A percentile compares a stretch with the other conserved stretches of the same genome.
Conservation (phyloP, 495 filamentous ascomycete genomes). For the Trichocladium antarcticum region DNA sequence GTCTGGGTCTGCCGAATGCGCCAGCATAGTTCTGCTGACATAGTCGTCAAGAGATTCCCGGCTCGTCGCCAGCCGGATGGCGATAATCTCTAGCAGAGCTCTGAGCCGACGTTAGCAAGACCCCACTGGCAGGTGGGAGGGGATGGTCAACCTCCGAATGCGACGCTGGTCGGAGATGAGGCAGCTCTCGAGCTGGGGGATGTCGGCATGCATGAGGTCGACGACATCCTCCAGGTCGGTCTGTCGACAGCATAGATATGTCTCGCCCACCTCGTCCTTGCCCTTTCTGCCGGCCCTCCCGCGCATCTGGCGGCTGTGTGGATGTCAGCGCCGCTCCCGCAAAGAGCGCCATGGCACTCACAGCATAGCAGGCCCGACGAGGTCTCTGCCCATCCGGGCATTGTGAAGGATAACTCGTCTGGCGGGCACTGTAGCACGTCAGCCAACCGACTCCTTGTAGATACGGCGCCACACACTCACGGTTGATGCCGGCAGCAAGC, state of each 20-base stretch:
- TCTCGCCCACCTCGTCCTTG: slow-evolving; percentile 71
- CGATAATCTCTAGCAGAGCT: slow-evolving; percentile 64
- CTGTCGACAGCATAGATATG: slow-evolving; percentile 63
- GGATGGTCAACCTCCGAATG: slow-evolving; percentile 39
- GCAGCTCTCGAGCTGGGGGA: slow-evolving; percentile 61
- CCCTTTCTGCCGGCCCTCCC: slow-evolving; percentile 75
- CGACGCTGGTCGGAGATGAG: slow-evolving; percentile 57
- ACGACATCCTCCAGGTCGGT: slow-evolving; percentile 59
- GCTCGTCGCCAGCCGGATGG: slow-evolving; percentile 60
- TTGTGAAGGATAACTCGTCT: slow-evolving; percentile 69
- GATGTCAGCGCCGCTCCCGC: slow-evolving; percentile 8
- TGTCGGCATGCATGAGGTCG: slow-evolving; percentile 59
- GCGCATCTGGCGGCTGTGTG: slow-evolving; percentile 65
- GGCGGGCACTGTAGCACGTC: slow-evolving; percentile 35
- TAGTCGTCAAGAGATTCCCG: slow-evolving; percentile 59
- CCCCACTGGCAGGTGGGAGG: neutral
- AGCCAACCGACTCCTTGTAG: neutral
- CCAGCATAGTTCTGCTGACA: slow-evolving; percentile 56
- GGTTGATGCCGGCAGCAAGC: slow-evolving; percentile 76
- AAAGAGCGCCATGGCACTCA: slow-evolving; percentile 24
- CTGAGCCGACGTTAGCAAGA: slow-evolving; percentile 16
- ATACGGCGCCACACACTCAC: slow-evolving; percentile 16
- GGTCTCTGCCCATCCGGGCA: slow-evolving; percentile 65
- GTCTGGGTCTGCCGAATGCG: slow-evolving; percentile 35
- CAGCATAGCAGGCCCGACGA: slow-evolving; percentile 68